These are phyloP conservation scores for Moesziomyces globuligerus DNA, from an alignment of 1,284 basidiomycete genomes.

Conservation along the genomic window DNA sequence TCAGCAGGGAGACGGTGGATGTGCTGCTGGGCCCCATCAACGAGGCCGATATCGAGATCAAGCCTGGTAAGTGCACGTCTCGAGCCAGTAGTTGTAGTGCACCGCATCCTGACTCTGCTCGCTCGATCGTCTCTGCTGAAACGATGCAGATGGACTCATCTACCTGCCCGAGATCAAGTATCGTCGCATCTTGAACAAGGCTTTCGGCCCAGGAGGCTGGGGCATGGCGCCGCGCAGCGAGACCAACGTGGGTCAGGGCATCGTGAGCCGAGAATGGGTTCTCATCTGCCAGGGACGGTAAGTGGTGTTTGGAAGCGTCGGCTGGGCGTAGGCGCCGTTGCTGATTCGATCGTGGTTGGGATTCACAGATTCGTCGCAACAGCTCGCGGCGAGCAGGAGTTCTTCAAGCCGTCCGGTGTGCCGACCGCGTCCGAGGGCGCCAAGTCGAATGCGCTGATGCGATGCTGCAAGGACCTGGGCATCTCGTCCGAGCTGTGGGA, in stretches of 20 bases:
- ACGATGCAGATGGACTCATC: slow-evolving; percentile 83
- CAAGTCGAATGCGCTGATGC: slow-evolving; percentile 96
- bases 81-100: neutral
- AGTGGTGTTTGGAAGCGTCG: too few species aligned
- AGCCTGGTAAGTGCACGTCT: slow-evolving; percentile 74
- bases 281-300: slow-evolving; percentile 91
- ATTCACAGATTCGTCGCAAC: slow-evolving; percentile 81
- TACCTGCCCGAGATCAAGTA: slow-evolving; percentile 99
- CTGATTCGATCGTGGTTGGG: neutral
- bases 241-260: slow-evolving; percentile 78
- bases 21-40: slow-evolving; percentile 80
- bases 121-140: neutral
- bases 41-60: slow-evolving; percentile 86
- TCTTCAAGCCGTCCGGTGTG: slow-evolving; percentile 90
- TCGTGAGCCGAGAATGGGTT: slow-evolving; percentile 93
- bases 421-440: slow-evolving; percentile 93
- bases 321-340: too few species aligned
- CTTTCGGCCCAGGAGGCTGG: slow-evolving; percentile 97
- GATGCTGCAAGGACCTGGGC: slow-evolving; percentile 96
- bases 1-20: slow-evolving; percentile 79
- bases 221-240: slow-evolving; percentile 92
- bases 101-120: neutral
- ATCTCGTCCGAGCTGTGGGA: slow-evolving; percentile 98
- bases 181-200: slow-evolving; percentile 88
- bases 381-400: slow-evolving; percentile 95